These are phyloP conservation scores for Kandelia obovata DNA, from an alignment of 345 rosid genomes.

Conservation along the genomic window DNA sequence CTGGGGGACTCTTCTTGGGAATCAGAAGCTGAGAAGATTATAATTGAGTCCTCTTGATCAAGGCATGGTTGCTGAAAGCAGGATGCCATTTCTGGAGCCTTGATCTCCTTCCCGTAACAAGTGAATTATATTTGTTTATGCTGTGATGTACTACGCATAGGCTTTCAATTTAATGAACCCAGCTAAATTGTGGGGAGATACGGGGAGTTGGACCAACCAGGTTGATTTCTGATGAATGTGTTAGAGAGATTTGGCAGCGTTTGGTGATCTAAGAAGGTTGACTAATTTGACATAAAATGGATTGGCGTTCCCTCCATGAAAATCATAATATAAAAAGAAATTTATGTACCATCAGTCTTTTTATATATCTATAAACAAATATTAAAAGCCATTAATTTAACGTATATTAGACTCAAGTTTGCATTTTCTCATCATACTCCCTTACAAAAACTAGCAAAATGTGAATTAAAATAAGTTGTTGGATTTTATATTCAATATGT, in stretches of 20 bases:
- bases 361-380: too few species aligned
- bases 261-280: conserved; percentile 37
- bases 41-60: conserved; percentile 51
- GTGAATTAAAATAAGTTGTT: too few species aligned
- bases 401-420: too few species aligned
- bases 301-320: too few species aligned
- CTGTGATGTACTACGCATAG: not conserved
- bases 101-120: not conserved
- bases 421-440: too few species aligned
- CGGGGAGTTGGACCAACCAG: conserved; percentile 44
- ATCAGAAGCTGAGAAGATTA: conserved; percentile 65
- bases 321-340: too few species aligned
- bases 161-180: not conserved
- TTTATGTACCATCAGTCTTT: too few species aligned
- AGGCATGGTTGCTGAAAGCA: conserved; percentile 42
- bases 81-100: conserved; percentile 40
- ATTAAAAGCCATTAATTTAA: too few species aligned
- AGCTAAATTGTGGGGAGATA: not conserved
- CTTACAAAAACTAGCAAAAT: too few species aligned
- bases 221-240: conserved; percentile 30
- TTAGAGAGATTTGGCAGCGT: conserved; percentile 34
- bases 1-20: conserved; percentile 61
- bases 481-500: too few species aligned
- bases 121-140: not conserved
- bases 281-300: conserved; percentile 5